Percentiles rank a stretch among this genome's conserved stretches.
phyloP scores from a whole-genome alignment of 176 grass and related monocot species.

The Bothriochloa decipiens region DNA sequence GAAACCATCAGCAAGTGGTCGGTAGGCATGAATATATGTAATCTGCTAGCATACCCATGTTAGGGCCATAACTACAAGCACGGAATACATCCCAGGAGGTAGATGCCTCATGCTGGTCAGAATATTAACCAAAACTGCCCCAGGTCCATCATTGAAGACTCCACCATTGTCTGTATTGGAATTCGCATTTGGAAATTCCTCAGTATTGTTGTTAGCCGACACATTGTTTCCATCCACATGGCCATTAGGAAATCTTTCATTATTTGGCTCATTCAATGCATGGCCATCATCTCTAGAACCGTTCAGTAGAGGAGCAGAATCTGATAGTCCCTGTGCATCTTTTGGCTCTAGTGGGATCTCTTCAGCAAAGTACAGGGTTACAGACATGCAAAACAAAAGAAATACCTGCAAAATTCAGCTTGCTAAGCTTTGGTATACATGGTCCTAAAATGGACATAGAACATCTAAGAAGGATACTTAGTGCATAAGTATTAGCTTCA shows the following conservation, averaged over 20 bases:
- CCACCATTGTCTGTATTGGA: slow-evolving; percentile 49
- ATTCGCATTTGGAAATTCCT: slow-evolving; percentile 42
- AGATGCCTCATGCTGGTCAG: slow-evolving; percentile 97
- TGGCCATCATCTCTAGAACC: slow-evolving; percentile 55
- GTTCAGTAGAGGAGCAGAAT: slow-evolving; percentile 87
- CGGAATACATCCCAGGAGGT: slow-evolving; percentile 86
- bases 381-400: slow-evolving; percentile 83
- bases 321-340: slow-evolving; percentile 54
- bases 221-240: slow-evolving; percentile 40
- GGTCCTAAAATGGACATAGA: background rate
- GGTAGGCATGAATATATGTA: background rate
- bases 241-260: slow-evolving; percentile 51
- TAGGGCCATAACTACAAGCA: slow-evolving; percentile 96
- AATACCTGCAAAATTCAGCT: slow-evolving; percentile 71
- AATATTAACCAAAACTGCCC: slow-evolving; percentile 92
- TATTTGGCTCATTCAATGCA: slow-evolving; percentile 50
- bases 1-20: background rate
- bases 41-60: slow-evolving; percentile 74
- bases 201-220: slow-evolving; percentile 40
- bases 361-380: slow-evolving; percentile 96
- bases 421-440: slow-evolving; percentile 30
- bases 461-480: background rate
- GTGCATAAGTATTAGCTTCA: slow-evolving; percentile 1
- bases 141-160: slow-evolving; percentile 81
- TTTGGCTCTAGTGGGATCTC: slow-evolving; percentile 77